Conservation (phyloP, 768 basidiomycete genomes). For the Mycena capillaripes region DNA sequence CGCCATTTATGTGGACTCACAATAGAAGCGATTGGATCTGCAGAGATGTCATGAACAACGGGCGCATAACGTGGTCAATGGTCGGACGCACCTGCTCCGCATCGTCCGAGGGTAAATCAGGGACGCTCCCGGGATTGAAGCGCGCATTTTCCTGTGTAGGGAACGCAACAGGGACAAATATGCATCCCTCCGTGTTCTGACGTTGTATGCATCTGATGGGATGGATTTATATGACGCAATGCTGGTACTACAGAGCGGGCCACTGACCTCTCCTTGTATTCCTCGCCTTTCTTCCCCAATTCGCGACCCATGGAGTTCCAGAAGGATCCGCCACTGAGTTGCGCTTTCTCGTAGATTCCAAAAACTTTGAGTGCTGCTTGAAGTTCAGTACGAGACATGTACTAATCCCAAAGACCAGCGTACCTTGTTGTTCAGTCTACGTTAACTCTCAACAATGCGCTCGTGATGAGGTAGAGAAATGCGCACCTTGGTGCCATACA, state of each 20-base stretch:
- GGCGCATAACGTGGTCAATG: conserved; percentile 50
- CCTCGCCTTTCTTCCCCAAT: conserved; percentile 18
- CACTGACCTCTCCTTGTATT: conserved; percentile 22
- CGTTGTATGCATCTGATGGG: conserved; percentile 18
- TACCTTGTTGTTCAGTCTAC: conserved; percentile 26
- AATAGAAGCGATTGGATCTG: conserved; percentile 49
- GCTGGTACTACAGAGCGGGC: background rate
- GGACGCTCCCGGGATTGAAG: background rate
- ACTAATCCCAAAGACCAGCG: background rate
- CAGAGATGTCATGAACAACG: conserved; percentile 39
- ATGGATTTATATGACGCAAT: background rate
- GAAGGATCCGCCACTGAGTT: conserved; percentile 17
- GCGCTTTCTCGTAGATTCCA: conserved; percentile 18
- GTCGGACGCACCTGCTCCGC: conserved; percentile 38
- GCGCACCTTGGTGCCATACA: conserved; percentile 12
- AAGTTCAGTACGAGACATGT: background rate
- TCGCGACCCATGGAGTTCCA: conserved; percentile 28
- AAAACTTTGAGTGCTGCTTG: conserved; percentile 26
- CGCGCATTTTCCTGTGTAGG: background rate
- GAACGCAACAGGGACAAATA: conserved; percentile 14
- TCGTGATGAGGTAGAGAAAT: background rate
- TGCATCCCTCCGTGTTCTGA: background rate
- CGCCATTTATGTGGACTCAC: conserved; percentile 44
- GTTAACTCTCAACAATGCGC: background rate
- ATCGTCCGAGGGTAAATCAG: conserved; percentile 29